phyloP scores from a whole-genome alignment of 345 rosid species.

The Camelina hispida region DNA sequence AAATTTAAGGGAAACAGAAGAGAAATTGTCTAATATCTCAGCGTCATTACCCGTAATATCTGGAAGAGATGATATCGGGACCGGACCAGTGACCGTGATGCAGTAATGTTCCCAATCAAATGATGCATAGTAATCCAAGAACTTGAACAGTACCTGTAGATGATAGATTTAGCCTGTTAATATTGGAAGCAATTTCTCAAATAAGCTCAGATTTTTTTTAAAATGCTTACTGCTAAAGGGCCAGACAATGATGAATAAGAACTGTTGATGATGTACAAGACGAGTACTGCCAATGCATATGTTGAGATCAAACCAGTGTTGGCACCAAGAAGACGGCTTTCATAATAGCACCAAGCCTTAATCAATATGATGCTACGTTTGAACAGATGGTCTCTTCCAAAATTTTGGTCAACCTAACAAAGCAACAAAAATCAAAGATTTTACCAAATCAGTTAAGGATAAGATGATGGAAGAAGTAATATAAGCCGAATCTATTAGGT shows the following conservation, averaged over 20 bases:
- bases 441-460: constrained; percentile 2
- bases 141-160: constrained; percentile 66
- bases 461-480: constrained; percentile 2
- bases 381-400: constrained; percentile 76
- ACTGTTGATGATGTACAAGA: constrained; percentile 70
- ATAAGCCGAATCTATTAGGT: background rate
- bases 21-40: background rate
- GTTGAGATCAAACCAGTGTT: constrained; percentile 81
- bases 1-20: background rate
- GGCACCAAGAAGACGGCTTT: constrained; percentile 88
- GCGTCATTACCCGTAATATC: constrained; percentile 55
- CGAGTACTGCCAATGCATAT: constrained; percentile 76
- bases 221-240: constrained; percentile 69
- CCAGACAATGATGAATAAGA: constrained; percentile 66
- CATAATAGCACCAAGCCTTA: constrained; percentile 94
- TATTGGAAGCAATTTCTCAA: background rate
- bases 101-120: constrained; percentile 79
- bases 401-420: constrained; percentile 63
- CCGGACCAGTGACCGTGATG: constrained; percentile 64
- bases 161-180: constrained; percentile 10
- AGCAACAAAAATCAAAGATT: constrained; percentile 26
- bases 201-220: background rate
- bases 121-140: constrained; percentile 72
- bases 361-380: constrained; percentile 76
- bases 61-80: constrained; percentile 61